These are phyloP conservation scores for Pyrus hybrid DNA, from an alignment of 331 rosid genomes.

Conservation along the genomic window DNA sequence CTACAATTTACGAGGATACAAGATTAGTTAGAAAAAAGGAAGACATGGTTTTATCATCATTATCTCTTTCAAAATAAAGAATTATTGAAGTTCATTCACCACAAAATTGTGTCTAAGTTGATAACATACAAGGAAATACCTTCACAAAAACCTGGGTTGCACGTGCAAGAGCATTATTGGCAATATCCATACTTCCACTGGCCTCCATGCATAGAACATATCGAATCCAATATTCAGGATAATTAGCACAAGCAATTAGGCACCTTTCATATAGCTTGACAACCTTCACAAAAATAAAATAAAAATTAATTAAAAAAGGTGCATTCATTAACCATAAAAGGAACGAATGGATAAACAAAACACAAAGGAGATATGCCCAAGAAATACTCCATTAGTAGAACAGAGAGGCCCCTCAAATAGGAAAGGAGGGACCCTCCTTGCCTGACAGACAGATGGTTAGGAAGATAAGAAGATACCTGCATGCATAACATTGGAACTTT, in stretches of 20 bases:
- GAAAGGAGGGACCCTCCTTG: slow-evolving; percentile 99
- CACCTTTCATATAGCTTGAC: slow-evolving; percentile 96
- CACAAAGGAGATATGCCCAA: slow-evolving; percentile 58
- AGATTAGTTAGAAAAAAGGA: not conserved
- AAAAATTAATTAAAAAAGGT: not conserved
- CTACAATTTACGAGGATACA: not conserved
- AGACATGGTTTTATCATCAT: not conserved
- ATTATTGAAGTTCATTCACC: not conserved
- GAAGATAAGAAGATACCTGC: slow-evolving; percentile 98
- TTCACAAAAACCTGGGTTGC: slow-evolving; percentile 86
- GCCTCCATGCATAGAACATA: slow-evolving; percentile 77
- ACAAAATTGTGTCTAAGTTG: not conserved
- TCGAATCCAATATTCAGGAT: slow-evolving; percentile 94
- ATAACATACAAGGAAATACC: slow-evolving; percentile 34
- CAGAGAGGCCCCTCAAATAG: slow-evolving; percentile 99
- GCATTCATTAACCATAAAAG: slow-evolving; percentile 1
- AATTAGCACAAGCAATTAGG: slow-evolving; percentile 95
- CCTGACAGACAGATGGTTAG: slow-evolving; percentile 84
- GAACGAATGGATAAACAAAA: slow-evolving; percentile 39
- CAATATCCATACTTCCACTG: slow-evolving; percentile 73
- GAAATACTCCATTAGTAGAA: slow-evolving; percentile 27
- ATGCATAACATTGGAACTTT: slow-evolving; percentile 96
- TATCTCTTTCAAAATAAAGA: not conserved
- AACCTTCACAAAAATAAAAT: slow-evolving; percentile 40
- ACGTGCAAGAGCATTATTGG: slow-evolving; percentile 30